A percentile compares a stretch with the other conserved stretches of the same genome.
Evolutionary conservation across 2,329 filamentous ascomycete genomes (phyloP).

Genomic region (Colletotrichum viniferum): DNA sequence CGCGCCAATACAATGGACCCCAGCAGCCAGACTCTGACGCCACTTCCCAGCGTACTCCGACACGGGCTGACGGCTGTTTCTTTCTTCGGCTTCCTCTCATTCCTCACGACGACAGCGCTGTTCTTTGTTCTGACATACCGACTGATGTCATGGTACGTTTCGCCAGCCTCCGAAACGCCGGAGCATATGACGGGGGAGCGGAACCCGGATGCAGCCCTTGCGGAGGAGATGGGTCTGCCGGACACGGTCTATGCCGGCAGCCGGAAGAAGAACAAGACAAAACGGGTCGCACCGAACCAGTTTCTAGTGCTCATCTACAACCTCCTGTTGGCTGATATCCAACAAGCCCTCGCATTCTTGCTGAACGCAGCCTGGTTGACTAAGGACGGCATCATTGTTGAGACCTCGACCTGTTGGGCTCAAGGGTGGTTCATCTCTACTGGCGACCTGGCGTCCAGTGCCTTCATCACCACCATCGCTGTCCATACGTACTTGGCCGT

Average conservation of each 20-base stretch:
- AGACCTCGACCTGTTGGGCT: conserved; percentile 51
- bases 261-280: conserved; percentile 14
- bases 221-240: conserved; percentile 25
- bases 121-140: conserved; percentile 39
- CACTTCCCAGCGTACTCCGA: conserved; percentile 37
- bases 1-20: conserved; percentile 9
- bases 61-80: conserved; percentile 40
- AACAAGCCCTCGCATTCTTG: conserved; percentile 60
- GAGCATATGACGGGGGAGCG: conserved; percentile 30
- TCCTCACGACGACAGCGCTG: conserved; percentile 34
- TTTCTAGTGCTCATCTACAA: conserved; percentile 66
- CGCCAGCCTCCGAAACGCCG: conserved; percentile 23
- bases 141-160: conserved; percentile 37
- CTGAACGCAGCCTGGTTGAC: conserved; percentile 58
- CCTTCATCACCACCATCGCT: conserved; percentile 63
- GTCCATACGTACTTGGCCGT: conserved; percentile 62
- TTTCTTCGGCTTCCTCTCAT: conserved; percentile 39
- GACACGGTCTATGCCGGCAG: conserved; percentile 26
- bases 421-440: conserved; percentile 64
- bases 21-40: conserved; percentile 30
- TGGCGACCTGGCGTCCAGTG: conserved; percentile 60
- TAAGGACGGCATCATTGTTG: conserved; percentile 50
- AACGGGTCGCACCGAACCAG: conserved; percentile 47
- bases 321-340: conserved; percentile 62
- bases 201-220: conserved; percentile 33